Conservation (phyloP, 192 early-diverging fungal species). For the Spizellomyces sp. region DNA sequence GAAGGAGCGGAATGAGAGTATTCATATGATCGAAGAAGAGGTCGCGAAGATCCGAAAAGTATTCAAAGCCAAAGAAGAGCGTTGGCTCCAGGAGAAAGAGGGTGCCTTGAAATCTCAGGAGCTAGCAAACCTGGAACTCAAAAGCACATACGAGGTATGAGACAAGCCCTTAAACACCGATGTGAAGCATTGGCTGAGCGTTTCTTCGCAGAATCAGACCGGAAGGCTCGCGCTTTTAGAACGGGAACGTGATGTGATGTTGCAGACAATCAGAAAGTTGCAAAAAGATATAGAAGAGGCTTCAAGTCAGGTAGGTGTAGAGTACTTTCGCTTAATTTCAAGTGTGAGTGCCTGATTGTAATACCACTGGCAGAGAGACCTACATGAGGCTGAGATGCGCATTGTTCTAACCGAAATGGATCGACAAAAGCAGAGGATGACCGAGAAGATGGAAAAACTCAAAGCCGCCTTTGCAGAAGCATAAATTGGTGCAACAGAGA, state of each 20-base stretch:
- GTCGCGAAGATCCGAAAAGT: slow-evolving; percentile 38
- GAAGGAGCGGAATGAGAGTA: slow-evolving; percentile 56
- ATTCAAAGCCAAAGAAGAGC: slow-evolving; percentile 51
- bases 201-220: background rate
- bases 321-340: background rate
- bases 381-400: slow-evolving; percentile 40
- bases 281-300: slow-evolving; percentile 29
- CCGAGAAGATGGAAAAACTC: slow-evolving; percentile 39
- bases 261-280: slow-evolving; percentile 27
- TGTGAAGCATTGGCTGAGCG: slow-evolving; percentile 3
- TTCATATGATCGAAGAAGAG: slow-evolving; percentile 57
- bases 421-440: slow-evolving; percentile 31
- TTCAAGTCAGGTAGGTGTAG: slow-evolving; percentile 5
- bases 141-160: slow-evolving; percentile 30
- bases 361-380: slow-evolving; percentile 7
- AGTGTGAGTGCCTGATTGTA: background rate
- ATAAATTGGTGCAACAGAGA: background rate
- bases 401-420: slow-evolving; percentile 33
- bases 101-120: slow-evolving; percentile 24
- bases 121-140: slow-evolving; percentile 28
- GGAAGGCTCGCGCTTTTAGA: slow-evolving; percentile 36
- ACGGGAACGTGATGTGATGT: slow-evolving; percentile 41
- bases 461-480: slow-evolving; percentile 25
- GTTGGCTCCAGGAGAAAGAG: slow-evolving; percentile 38
- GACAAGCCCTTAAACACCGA: background rate